Evolutionary conservation across 495 filamentous ascomycete genomes (phyloP), one percentile per base, ranked within the genome.

Genomic region (Bombardia bombarda): DNA sequence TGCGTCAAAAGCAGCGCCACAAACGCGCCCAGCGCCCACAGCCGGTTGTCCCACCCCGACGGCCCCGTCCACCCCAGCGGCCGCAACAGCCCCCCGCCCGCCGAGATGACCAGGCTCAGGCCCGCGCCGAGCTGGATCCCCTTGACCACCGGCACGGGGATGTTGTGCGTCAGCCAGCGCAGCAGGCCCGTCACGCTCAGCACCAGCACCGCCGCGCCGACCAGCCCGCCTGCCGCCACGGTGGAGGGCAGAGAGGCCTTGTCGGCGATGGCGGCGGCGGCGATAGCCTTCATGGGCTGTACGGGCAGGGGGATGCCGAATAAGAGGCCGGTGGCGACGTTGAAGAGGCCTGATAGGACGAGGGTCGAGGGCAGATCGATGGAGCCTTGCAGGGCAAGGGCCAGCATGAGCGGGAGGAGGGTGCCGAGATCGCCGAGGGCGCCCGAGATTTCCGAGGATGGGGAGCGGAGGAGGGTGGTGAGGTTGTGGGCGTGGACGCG

Each of bases 71-170:
- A 86, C 30, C 42, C 34, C 9, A 86, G 68, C 3, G 76, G 70
- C 14, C 67, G 60, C 7, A 87, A 72, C 26, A 88, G 65, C 42
- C 70, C 70, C 3, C 65, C 57, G n/a, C 83, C 83, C 7, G 86
- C 83, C 18, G 84, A 82, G 40, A 90, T 77, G 32, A 85, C 70
- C 10, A 97, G 73, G 10, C 79, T 82, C 19, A 97, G 65, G 0
- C 88, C 90, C 3, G 90, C 89, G 19, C 90, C 90, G 35, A 95
- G 78, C 62, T 97, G 90, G 53, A 97, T 95, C 9, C 90, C 90
- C 56, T 92, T 94, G 42, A 97, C 77, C 3, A 97, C 80, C 3
- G 88, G 86, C 14, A 86, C 74, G 1, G 90, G 90, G 19, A 94
- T 83, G 7, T 76, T 68, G n/a, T 67, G 57, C 7, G 80, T 74